Evolutionary conservation across 169 alveolate species (phyloP).

Genomic region (Cryptosporidium bovis): DNA sequence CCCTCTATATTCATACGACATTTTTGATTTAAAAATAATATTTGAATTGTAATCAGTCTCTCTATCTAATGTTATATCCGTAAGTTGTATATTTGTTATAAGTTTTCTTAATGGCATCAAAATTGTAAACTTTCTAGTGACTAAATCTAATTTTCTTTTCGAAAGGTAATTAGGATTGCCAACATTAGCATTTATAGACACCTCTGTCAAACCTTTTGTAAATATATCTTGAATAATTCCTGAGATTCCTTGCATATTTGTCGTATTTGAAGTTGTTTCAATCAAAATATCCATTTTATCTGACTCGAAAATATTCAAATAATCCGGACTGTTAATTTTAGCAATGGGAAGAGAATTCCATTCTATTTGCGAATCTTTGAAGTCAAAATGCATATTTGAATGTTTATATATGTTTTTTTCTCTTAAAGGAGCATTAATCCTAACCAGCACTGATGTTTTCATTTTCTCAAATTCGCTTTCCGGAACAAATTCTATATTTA

Average conservation of each 20-base stretch:
- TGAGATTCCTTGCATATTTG: conserved; percentile 50
- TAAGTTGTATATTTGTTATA: conserved; percentile 50
- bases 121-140: conserved; percentile 38
- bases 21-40: conserved; percentile 25
- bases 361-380: conserved; percentile 33
- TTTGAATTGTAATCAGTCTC: conserved; percentile 29
- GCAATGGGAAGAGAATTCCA: conserved; percentile 65
- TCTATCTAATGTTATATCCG: conserved; percentile 44
- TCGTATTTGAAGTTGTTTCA: conserved; percentile 48
- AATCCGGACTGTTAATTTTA: conserved; percentile 26
- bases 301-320: conserved; percentile 53
- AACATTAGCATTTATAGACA: conserved; percentile 13
- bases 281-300: conserved; percentile 15
- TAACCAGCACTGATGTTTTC: conserved; percentile 28
- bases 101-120: conserved; percentile 58
- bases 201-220: conserved; percentile 37
- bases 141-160: not conserved
- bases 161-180: not conserved
- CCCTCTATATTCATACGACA: conserved; percentile 54
- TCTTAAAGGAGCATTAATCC: conserved; percentile 33
- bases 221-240: conserved; percentile 63
- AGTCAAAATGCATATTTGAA: conserved; percentile 7
- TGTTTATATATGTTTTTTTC: not conserved
- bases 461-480: conserved; percentile 31
- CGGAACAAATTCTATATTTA: conserved; percentile 12